Base-by-base conservation (phyloP, 2,329 filamentous ascomycete species). In the Penicillium sp. region DNA sequence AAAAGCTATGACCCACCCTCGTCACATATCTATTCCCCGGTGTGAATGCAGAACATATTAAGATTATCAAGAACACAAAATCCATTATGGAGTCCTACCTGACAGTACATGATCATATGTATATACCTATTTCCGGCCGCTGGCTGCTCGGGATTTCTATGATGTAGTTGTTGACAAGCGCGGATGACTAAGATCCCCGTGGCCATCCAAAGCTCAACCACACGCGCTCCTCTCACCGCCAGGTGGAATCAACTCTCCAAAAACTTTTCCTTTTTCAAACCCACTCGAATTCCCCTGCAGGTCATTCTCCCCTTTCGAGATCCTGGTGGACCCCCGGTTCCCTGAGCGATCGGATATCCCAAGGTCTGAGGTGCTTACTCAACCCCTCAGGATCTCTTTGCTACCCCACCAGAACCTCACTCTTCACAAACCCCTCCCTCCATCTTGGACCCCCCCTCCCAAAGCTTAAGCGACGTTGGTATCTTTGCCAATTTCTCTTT, bases 341-440 rank as follows among this genome's bases (percentile, higher is more conserved):
- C 34, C 28, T 45, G 50, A 48, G 26, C 26, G 34, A 29, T 50
- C 44, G 49, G 51, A 47, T 46, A 43, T 49, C 31, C 47, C 38
- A 49, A 44, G 13, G 46, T 36, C 43, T 45, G 49, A 58, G 42
- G 49, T 58, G 53, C 53, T 58, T 46, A 58, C 49, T 49, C 54
- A 53, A 60, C 52, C 57, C 54, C 49, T 53, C 53, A 56, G 49
- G 50, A 54, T 49, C 50, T 49, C 58, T 39, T 44, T 44, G 58
- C 57, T 54, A 66, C 65, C 67, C 66, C 63, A 62, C 65, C 59
- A 62, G 47, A 38, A 57, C 49, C 45, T 38, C 43, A 49, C 43
- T 34, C 43, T 39, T 38, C 45, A 8, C 41, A 26, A 45, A 48
- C 31, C 51, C 45, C 36, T 29, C 41, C 24, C 44, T 38, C 29